Evolutionary conservation across 2,329 filamentous ascomycete species (phyloP), one percentile per base, ranked within the genome.

Genomic region (Exophiala bonariae): DNA sequence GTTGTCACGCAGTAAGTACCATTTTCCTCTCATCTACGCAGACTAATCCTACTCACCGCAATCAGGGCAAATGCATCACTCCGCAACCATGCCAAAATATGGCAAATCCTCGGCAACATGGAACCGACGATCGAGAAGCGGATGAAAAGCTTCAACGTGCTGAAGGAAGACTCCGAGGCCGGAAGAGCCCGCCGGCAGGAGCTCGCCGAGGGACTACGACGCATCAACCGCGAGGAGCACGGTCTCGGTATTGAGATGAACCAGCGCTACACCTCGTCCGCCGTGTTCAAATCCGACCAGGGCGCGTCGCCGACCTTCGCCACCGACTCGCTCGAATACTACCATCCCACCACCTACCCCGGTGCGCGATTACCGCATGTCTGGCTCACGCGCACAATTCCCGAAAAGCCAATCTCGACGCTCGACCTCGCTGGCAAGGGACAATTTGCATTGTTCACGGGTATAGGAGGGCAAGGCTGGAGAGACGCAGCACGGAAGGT

Each of bases 351-450:
- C 30, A 83, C 81, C 3, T 80, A 75, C 55, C 81, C 81, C 1
- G 82, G 81, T 5, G 69, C 68, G 20, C 68, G 80, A 2, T 62
- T 84, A 16, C 81, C 82, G 5, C 81, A 85, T 61, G 80, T 70
- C 1, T 84, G 81, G 81, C 64, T 85, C 7, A 77, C 80, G 61
- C 35, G 19, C 6, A 7, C 35, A 6, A n/a, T 37, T 7, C 35
- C 35, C 16, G n/a, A 13, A 16, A 37, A 37, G 35, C 64, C 64
- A 7, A 63, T 79, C 13, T 82, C 79, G 1, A 83, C 80, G 0
- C 74, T 80, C 38, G 82, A 85, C 60, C 62, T 85, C 1, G 77
- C 77, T 0, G 81, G 81, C 0, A 69, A 82, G 37, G 76, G 78
- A 1, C 55, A 57, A 0, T 82, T 81, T 57, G 66, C 63, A 7